These are phyloP conservation scores for Grosmannia clavigera DNA, from an alignment of 2,329 filamentous ascomycete species.

Conservation along the genomic window DNA sequence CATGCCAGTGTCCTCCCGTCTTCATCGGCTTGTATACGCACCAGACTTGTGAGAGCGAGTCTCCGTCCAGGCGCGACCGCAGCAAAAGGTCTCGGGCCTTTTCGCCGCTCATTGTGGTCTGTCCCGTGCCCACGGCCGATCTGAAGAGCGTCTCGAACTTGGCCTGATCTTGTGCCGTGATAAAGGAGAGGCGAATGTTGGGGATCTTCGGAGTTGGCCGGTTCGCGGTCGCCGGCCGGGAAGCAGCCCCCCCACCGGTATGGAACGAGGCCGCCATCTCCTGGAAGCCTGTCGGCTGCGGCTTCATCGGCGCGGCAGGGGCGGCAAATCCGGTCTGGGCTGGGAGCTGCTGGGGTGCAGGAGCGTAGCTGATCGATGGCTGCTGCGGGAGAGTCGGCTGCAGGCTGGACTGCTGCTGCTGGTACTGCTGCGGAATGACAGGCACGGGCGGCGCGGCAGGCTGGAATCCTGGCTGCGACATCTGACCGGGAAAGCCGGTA, in stretches of 20 bases:
- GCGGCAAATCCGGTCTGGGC: slow-evolving; percentile 27
- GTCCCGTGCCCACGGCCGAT: slow-evolving; percentile 73
- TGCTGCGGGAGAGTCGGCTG: slow-evolving; percentile 20
- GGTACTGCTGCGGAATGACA: slow-evolving; percentile 46
- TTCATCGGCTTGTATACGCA: slow-evolving; percentile 24
- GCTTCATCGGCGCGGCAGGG: slow-evolving; percentile 40
- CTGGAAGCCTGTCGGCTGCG: slow-evolving; percentile 52
- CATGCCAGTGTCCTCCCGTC: not conserved
- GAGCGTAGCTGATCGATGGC: slow-evolving; percentile 31
- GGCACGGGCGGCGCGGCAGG: slow-evolving; percentile 44
- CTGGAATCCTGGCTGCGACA: slow-evolving; percentile 48
- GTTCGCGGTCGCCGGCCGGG: slow-evolving; percentile 30
- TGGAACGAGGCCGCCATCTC: slow-evolving; percentile 58
- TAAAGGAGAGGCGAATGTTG: slow-evolving; percentile 88
- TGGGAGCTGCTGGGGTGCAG: slow-evolving; percentile 37
- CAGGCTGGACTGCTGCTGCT: slow-evolving; percentile 27
- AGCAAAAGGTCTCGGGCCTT: slow-evolving; percentile 83
- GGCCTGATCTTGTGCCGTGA: slow-evolving; percentile 85
- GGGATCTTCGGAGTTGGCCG: slow-evolving; percentile 67
- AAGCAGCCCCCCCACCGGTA: slow-evolving; percentile 23
- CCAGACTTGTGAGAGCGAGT: slow-evolving; percentile 88
- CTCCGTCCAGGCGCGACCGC: slow-evolving; percentile 76
- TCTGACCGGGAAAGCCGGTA: slow-evolving; percentile 47
- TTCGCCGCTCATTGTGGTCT: slow-evolving; percentile 81
- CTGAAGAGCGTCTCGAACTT: slow-evolving; percentile 98